Evolutionary conservation across 257 asterid genomes (phyloP).

Genomic region (Ilex aquifolium): DNA sequence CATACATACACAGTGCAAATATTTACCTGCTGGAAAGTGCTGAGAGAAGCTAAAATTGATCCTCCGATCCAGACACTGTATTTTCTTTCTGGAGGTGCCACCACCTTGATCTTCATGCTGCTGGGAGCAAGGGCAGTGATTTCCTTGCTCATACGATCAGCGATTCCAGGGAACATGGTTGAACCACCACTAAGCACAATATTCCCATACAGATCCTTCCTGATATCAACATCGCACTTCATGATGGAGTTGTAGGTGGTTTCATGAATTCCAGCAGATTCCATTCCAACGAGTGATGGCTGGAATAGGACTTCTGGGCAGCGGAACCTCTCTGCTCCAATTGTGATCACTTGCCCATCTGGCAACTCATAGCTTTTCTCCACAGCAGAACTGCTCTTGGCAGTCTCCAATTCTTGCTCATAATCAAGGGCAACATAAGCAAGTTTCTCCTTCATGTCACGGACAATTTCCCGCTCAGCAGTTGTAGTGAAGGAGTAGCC

Average conservation of each 20-base stretch:
- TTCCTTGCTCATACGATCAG: conserved; percentile 37
- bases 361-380: conserved; percentile 38
- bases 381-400: conserved; percentile 23
- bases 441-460: conserved; percentile 33
- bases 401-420: conserved; percentile 31
- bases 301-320: conserved; percentile 38
- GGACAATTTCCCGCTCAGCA: conserved; percentile 37
- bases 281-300: conserved; percentile 32
- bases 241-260: conserved; percentile 25
- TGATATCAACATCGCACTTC: conserved; percentile 33
- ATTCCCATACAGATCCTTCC: conserved; percentile 31
- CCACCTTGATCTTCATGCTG: conserved; percentile 32
- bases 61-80: conserved; percentile 40
- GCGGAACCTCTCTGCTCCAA: conserved; percentile 38
- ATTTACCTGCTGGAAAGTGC: conserved; percentile 34
- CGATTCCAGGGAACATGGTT: conserved; percentile 34
- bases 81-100: conserved; percentile 36
- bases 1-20: background rate
- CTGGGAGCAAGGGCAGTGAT: conserved; percentile 26
- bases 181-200: conserved; percentile 32
- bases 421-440: conserved; percentile 32
- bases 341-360: conserved; percentile 34
- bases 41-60: conserved; percentile 29
- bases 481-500: conserved; percentile 33
- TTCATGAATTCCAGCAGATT: conserved; percentile 26